phyloP scores from a whole-genome alignment of 2,329 filamentous ascomycete genomes.

The Colletotrichum paranaense region DNA sequence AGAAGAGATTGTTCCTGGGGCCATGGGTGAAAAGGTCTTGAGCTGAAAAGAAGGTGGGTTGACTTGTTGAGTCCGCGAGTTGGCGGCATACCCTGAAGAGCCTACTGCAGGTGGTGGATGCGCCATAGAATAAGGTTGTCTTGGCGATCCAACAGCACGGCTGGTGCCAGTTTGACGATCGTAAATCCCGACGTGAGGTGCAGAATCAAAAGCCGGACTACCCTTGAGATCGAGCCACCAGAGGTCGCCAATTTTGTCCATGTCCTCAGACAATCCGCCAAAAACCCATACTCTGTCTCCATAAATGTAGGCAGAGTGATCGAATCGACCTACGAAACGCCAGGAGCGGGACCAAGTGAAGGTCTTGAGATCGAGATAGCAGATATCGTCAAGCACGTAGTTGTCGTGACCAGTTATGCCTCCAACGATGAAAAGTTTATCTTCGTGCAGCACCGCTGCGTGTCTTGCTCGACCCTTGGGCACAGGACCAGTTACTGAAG shows the following conservation, averaged over 20 bases:
- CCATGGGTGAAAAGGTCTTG: slow-evolving; percentile 82
- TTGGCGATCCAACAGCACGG: slow-evolving; percentile 61
- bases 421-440: slow-evolving; percentile 95
- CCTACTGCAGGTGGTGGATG: slow-evolving; percentile 62
- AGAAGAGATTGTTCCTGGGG: slow-evolving; percentile 89
- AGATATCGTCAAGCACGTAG: slow-evolving; percentile 93
- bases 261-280: slow-evolving; percentile 92
- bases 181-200: slow-evolving; percentile 66
- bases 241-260: slow-evolving; percentile 95
- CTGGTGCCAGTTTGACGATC: slow-evolving; percentile 57
- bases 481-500: slow-evolving; percentile 83
- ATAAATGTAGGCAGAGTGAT: slow-evolving; percentile 95
- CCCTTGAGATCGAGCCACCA: slow-evolving; percentile 98
- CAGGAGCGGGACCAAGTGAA: slow-evolving; percentile 97
- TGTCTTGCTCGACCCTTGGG: slow-evolving; percentile 93
- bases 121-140: slow-evolving; percentile 62
- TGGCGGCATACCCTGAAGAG: slow-evolving; percentile 73
- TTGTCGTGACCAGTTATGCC: slow-evolving; percentile 96
- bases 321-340: slow-evolving; percentile 94
- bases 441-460: slow-evolving; percentile 93
- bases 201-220: slow-evolving; percentile 83
- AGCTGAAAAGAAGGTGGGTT: slow-evolving; percentile 74
- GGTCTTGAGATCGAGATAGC: slow-evolving; percentile 95
- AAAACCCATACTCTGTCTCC: slow-evolving; percentile 95
- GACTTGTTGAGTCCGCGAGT: slow-evolving; percentile 74